Evolutionary conservation across 2,329 filamentous ascomycete species (phyloP).

Genomic region (Arthroderma sp.): DNA sequence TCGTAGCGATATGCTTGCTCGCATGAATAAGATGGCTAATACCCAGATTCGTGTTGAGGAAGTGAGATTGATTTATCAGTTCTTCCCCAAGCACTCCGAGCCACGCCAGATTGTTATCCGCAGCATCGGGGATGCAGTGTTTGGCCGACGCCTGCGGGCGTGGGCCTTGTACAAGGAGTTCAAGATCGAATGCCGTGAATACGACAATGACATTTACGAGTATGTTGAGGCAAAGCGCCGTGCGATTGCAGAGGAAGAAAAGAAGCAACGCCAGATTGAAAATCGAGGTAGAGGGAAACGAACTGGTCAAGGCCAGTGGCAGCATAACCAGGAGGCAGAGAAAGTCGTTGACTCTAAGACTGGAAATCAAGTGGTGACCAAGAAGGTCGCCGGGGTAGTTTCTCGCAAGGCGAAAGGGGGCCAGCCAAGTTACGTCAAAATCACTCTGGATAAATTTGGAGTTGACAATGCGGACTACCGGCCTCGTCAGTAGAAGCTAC

Average conservation of each 20-base stretch:
- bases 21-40: conserved; percentile 13
- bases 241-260: conserved; percentile 2
- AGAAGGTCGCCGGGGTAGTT: conserved; percentile 11
- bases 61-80: conserved; percentile 12
- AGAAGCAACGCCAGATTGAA: neutral
- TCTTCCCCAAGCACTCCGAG: conserved; percentile 7
- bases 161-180: conserved; percentile 14
- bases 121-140: conserved; percentile 15
- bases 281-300: neutral
- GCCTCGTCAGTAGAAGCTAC: neutral
- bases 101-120: conserved; percentile 13
- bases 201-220: conserved; percentile 13
- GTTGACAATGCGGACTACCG: conserved; percentile 8
- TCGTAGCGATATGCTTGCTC: conserved; percentile 9
- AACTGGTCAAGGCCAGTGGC: neutral
- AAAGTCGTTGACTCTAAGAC: neutral
- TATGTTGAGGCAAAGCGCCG: conserved; percentile 9
- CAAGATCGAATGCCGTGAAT: conserved; percentile 9
- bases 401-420: conserved; percentile 11
- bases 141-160: conserved; percentile 11
- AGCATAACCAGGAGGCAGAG: neutral
- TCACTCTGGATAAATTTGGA: conserved; percentile 12
- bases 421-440: conserved; percentile 10
- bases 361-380: conserved; percentile 7
- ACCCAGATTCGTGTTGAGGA: conserved; percentile 11